Evolutionary conservation across 805 yeast genomes (phyloP).

Genomic region (Lachancea cidri): DNA sequence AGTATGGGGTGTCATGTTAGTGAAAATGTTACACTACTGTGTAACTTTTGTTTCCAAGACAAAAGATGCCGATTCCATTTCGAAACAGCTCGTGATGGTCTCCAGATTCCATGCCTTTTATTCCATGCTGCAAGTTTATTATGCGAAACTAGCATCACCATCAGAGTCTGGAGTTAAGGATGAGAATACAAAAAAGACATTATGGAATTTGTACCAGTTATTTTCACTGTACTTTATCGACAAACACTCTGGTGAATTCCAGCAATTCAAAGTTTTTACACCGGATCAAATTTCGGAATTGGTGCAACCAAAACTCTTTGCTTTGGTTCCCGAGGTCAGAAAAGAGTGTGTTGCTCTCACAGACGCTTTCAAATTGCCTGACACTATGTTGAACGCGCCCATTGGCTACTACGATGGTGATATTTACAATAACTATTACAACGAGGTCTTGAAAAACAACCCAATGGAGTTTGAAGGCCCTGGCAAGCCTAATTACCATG

Average conservation of each 20-base stretch:
- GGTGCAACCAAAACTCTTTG: conserved; percentile 40
- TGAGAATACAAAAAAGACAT: conserved; percentile 39
- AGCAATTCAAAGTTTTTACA: conserved; percentile 55
- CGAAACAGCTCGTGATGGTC: conserved; percentile 35
- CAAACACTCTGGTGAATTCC: conserved; percentile 63
- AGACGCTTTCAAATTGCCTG: conserved; percentile 79
- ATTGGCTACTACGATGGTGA: conserved; percentile 80
- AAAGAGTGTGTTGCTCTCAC: conserved; percentile 71
- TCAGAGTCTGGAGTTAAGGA: conserved; percentile 24
- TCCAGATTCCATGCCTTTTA: conserved; percentile 40
- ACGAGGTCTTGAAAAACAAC: conserved; percentile 49
- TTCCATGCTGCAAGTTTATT: conserved; percentile 32
- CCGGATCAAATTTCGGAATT: conserved; percentile 42
- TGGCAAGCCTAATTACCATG: conserved; percentile 41
- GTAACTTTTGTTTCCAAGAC: conserved; percentile 24
- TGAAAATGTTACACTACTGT: conserved; percentile 25
- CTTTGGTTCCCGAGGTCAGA: conserved; percentile 48
- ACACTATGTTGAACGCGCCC: conserved; percentile 75
- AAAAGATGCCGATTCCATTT: conserved; percentile 32
- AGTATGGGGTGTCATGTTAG: conserved; percentile 30
- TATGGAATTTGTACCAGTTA: conserved; percentile 52
- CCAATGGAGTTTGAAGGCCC: conserved; percentile 48
- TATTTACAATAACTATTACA: conserved; percentile 74
- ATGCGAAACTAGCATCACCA: conserved; percentile 19
- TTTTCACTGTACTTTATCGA: conserved; percentile 67